Conservation (phyloP, 1,284 basidiomycete species). For the Rhodotorula sp. region DNA sequence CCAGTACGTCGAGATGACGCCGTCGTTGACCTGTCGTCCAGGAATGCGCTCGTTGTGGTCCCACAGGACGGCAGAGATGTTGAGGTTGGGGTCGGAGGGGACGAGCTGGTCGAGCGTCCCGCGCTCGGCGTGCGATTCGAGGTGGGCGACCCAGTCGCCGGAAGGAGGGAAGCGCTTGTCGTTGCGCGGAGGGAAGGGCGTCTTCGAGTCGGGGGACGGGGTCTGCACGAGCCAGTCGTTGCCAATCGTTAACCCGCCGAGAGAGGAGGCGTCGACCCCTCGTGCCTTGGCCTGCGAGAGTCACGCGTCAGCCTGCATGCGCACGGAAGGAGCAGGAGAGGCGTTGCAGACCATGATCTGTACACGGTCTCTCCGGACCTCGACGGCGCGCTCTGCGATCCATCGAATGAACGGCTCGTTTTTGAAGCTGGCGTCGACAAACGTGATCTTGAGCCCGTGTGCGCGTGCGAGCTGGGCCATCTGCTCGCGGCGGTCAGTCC, state of each 20-base stretch:
- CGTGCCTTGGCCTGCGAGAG: constrained; percentile 27
- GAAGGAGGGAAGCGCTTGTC: constrained; percentile 3
- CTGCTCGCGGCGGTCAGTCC: constrained; percentile 41
- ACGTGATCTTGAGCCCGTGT: constrained; percentile 42
- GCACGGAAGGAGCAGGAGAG: neutral
- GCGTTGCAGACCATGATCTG: constrained; percentile 27
- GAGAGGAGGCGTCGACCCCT: constrained; percentile 2
- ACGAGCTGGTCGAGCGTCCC: constrained; percentile 22
- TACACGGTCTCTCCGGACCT: constrained; percentile 38
- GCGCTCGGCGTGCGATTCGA: constrained; percentile 26
- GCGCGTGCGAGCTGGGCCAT: constrained; percentile 45
- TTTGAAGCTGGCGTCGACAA: constrained; percentile 45
- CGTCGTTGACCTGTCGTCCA: constrained; percentile 44
- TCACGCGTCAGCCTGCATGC: neutral
- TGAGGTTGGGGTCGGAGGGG: constrained; percentile 25
- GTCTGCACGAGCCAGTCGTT: constrained; percentile 39
- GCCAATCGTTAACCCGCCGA: constrained; percentile 40
- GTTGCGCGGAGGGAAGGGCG: constrained; percentile 16
- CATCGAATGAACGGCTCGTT: constrained; percentile 42
- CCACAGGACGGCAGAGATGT: constrained; percentile 36
- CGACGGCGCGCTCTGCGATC: constrained; percentile 46
- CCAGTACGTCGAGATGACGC: constrained; percentile 58
- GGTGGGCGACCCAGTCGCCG: constrained; percentile 30
- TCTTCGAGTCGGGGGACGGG: neutral
- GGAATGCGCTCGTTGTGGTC: constrained; percentile 42